Evolutionary conservation across 495 filamentous ascomycete genomes (phyloP).

Genomic region (Patellaria atrata): DNA sequence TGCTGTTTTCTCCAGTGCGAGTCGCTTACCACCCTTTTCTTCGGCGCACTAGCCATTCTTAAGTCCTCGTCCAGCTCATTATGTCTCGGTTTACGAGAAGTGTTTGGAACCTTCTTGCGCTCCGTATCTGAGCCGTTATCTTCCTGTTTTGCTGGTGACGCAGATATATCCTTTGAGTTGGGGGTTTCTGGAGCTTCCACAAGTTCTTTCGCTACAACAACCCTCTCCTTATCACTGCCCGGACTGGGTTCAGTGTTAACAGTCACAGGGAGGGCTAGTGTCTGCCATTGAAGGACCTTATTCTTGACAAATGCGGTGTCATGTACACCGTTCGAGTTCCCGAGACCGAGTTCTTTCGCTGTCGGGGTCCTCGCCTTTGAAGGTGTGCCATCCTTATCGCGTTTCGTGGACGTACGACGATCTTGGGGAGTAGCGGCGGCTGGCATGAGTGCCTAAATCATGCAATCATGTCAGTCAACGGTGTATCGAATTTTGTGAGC

Average conservation of each 20-base stretch:
- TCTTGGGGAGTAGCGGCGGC: slow-evolving; percentile 5
- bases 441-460: slow-evolving; percentile 10
- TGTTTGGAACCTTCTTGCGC: slow-evolving; percentile 8
- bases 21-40: slow-evolving; percentile 32
- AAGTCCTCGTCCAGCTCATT: slow-evolving; percentile 23
- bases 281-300: slow-evolving; percentile 24
- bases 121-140: slow-evolving; percentile 1
- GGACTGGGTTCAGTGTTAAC: slow-evolving; percentile 1
- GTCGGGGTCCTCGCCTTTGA: slow-evolving; percentile 1
- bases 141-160: not conserved
- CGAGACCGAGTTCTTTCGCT: slow-evolving; percentile 17
- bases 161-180: no score
- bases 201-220: no score
- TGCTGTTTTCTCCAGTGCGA: slow-evolving; percentile 28
- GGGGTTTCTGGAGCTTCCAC: no score
- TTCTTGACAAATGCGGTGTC: slow-evolving; percentile 17
- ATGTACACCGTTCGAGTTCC: slow-evolving; percentile 19
- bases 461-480: no score
- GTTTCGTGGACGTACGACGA: slow-evolving; percentile 4
- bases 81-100: slow-evolving; percentile 16
- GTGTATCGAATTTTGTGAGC: no score
- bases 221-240: no score
- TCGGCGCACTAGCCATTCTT: slow-evolving; percentile 24
- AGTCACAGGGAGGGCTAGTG: no score
- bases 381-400: slow-evolving; percentile 12